Base-by-base conservation (phyloP, 2,329 filamentous ascomycete species). In the Proliferodiscus dingleyae region DNA sequence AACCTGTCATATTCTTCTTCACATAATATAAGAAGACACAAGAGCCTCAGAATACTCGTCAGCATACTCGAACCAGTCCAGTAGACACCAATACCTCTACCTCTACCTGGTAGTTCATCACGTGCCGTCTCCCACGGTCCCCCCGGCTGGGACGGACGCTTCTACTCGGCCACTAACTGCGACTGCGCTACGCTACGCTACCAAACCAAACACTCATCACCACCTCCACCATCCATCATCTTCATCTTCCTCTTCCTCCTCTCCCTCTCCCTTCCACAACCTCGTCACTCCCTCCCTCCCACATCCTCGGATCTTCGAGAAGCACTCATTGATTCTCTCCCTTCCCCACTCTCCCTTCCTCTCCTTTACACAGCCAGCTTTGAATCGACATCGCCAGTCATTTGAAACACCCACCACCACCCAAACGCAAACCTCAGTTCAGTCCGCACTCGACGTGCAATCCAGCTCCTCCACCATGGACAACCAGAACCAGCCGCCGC, bases 401-500 rank as follows among this genome's bases (percentile, higher is more conserved):
- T 56, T 58, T 54, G 53, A 56, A 59, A 54, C 56, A 55, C 54
- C 50, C 47, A 54, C 51, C 49, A 45, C 46, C 41, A 26, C 44
- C 24, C 37, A 51, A 49, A 49, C 45, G 48, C 53, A 50, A 45
- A 18, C 30, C 16, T 18, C 16, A 3, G 16, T 32, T 10, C 3
- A 7, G 19, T 4, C 54, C 74, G 71, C 73, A 72, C 68, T 65
- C 59, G 63, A 72, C 67, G 70, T 71, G 68, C 70, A 68, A 54
- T n/a, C n/a, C n/a, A n/a, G n/a, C n/a, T n/a, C n/a, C 59, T 66
- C 66, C 70, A 65, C 64, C 66, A 71, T 62, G 59, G 60, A 63
- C 52, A 55, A 69, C 67, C 81, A 81, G 66, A 76, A 83, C 68
- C 77, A 78, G 61, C 67, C 64, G 52, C 67, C 68, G 55, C 61